Evolutionary conservation across 306 rosid species (phyloP), one percentile per base, ranked within the genome.

Genomic region (Quercus bicolor): DNA sequence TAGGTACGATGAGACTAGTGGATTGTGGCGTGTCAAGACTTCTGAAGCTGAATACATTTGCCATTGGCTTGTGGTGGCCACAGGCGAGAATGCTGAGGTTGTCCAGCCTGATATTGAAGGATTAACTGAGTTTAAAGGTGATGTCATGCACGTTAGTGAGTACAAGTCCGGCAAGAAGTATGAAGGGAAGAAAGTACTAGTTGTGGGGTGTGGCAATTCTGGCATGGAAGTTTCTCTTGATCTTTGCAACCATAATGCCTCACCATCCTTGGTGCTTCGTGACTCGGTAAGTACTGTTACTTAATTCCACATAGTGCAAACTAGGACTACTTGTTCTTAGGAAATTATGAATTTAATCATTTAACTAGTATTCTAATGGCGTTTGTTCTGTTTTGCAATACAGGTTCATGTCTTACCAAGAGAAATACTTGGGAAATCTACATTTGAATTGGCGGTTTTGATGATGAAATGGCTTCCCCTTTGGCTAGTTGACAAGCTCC

Each of bases 221-320:
- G 99, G 99, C 48, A 95, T 95, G 99, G 99, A 95, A 56, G 81
- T 95, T 45, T 91, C 99, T 0, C 96, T 95, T 24, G 99, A 95
- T 73, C 97, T 95, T 48, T 90, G 87, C 83, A 91, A 91, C 84
- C 86, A 95, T 84, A 84, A 86, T 85, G 98, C 99, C 21, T 85
- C 82, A 2, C 98, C 99, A 2, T 86, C 91, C 13, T 77, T 95
- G 75, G 99, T 95, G 78, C 86, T 88, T 80, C 94, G 99, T 1
- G 91, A 91, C 92, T 91, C 97, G 85, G 98, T 92, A 21, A 83
- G 94, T 80, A 11, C 1, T 64, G 5, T 40, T 40, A 8, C 45
- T 40, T 40, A 48, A 2, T 4, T 70, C 5, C 23, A 45, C 24
- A 20, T 4, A 20, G 14, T 54, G 21, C 0, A 16, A 48, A 48